phyloP scores from a whole-genome alignment of 768 basidiomycete genomes.

The Xanthoconium purpureum region DNA sequence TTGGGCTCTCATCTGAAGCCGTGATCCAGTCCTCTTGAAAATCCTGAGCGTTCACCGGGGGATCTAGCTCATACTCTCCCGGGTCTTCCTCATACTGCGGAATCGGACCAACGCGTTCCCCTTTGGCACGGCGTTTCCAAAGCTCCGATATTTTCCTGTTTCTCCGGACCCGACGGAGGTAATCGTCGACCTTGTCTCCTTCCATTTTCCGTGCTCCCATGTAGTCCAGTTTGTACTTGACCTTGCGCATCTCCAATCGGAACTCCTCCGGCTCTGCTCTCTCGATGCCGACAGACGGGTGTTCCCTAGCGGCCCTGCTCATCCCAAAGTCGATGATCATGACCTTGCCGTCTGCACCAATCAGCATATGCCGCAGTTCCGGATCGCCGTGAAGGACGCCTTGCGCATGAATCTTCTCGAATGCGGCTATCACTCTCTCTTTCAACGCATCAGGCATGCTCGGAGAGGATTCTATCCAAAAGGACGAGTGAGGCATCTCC shows the following conservation, averaged over 20 bases:
- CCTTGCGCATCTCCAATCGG: slow-evolving; percentile 50
- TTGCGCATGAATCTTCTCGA: slow-evolving; percentile 43
- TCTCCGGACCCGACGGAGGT: slow-evolving; percentile 26
- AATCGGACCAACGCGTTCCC: slow-evolving; percentile 31
- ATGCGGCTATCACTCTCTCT: slow-evolving; percentile 48
- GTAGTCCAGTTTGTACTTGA: slow-evolving; percentile 53
- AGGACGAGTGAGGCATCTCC: slow-evolving; percentile 53
- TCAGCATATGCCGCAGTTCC: slow-evolving; percentile 50
- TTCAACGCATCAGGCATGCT: slow-evolving; percentile 57
- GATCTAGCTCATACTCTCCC: slow-evolving; percentile 31
- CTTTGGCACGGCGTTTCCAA: slow-evolving; percentile 27
- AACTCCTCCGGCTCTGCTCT: slow-evolving; percentile 42
- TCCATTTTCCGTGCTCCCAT: slow-evolving; percentile 37
- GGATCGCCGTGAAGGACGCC: slow-evolving; percentile 50
- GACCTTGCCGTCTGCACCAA: slow-evolving; percentile 51
- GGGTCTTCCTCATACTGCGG: slow-evolving; percentile 30
- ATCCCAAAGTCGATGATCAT: slow-evolving; percentile 55
- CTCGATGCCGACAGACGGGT: slow-evolving; percentile 34
- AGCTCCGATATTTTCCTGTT: slow-evolving; percentile 28
- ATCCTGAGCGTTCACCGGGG: slow-evolving; percentile 33
- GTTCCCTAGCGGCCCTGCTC: slow-evolving; percentile 32
- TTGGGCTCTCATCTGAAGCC: slow-evolving; percentile 32
- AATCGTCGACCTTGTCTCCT: slow-evolving; percentile 31
- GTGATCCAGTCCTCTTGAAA: slow-evolving; percentile 37
- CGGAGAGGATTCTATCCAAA: slow-evolving; percentile 60